Evolutionary conservation across 306 rosid species (phyloP).

Genomic region (Acacia acuminata): DNA sequence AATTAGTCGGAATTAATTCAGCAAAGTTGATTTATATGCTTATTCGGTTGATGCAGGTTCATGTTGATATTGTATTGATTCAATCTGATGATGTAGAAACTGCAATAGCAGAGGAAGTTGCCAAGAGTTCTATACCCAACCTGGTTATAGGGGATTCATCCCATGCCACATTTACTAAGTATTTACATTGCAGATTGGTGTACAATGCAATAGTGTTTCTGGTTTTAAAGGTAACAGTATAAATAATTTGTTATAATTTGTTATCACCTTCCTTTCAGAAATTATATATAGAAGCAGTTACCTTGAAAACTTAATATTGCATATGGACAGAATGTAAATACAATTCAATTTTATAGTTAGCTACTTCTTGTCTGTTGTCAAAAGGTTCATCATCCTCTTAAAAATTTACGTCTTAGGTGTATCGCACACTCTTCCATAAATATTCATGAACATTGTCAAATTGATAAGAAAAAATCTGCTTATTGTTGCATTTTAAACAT

Average conservation of each 20-base stretch:
- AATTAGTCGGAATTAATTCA: slow-evolving; percentile 18
- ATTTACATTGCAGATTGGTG: slow-evolving; percentile 13
- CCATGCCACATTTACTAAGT: slow-evolving; percentile 59
- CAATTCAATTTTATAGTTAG: neutral
- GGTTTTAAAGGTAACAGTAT: neutral
- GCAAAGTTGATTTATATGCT: slow-evolving; percentile 20
- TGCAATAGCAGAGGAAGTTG: slow-evolving; percentile 75
- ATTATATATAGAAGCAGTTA: too few relatives aligned
- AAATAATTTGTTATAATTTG: too few relatives aligned
- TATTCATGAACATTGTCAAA: neutral
- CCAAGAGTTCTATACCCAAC: slow-evolving; percentile 52
- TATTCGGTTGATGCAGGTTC: slow-evolving; percentile 56
- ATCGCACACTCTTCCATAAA: neutral
- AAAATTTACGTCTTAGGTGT: neutral
- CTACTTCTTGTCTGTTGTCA: neutral
- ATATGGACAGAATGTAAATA: neutral
- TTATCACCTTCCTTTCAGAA: too few relatives aligned
- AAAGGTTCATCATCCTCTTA: neutral
- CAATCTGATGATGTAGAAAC: slow-evolving; percentile 80
- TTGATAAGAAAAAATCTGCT: neutral
- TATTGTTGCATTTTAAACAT: neutral
- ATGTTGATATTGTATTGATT: slow-evolving; percentile 61
- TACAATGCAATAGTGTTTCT: slow-evolving; percentile 9
- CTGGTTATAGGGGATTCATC: slow-evolving; percentile 88
- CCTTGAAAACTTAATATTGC: neutral